phyloP scores from a whole-genome alignment of 805 yeast species.

The Spathaspora sp. region DNA sequence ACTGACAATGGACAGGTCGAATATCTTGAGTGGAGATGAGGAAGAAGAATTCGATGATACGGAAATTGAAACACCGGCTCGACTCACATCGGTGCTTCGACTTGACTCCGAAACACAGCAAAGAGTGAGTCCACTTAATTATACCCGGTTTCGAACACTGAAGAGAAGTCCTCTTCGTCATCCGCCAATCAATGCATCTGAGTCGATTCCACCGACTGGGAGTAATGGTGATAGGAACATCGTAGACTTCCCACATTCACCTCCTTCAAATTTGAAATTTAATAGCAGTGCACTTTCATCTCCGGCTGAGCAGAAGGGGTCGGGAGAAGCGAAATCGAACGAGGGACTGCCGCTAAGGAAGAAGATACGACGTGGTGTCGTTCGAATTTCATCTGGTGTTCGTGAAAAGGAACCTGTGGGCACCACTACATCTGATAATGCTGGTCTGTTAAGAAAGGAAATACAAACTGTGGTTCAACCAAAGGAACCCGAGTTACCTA shows the following conservation, averaged over 20 bases:
- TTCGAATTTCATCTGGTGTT: no score
- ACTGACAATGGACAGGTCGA: not conserved
- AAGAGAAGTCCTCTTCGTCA: conserved; percentile 18
- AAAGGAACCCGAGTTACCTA: no score
- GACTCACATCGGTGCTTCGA: not conserved
- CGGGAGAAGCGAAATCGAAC: not conserved
- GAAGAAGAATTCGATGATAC: conserved; percentile 34
- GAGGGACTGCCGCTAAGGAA: not conserved
- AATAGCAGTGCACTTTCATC: not conserved
- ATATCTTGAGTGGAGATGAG: not conserved
- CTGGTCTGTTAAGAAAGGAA: no score
- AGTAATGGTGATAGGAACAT: conserved; percentile 9
- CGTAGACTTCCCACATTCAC: conserved; percentile 4
- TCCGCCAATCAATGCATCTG: conserved; percentile 7
- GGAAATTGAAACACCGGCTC: conserved; percentile 23
- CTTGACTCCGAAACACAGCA: not conserved
- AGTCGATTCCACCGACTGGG: not conserved
- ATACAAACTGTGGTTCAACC: not conserved
- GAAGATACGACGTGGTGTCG: no score
- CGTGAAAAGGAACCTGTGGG: no score
- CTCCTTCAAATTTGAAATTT: conserved; percentile 19
- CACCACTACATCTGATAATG: no score
- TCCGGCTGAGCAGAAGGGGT: not conserved
- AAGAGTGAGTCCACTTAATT: not conserved
- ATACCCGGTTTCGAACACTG: conserved; percentile 10